These are phyloP conservation scores for Pseudognaphalium luteoalbum DNA, from an alignment of 129 eudicot genomes.

Conservation along the genomic window DNA sequence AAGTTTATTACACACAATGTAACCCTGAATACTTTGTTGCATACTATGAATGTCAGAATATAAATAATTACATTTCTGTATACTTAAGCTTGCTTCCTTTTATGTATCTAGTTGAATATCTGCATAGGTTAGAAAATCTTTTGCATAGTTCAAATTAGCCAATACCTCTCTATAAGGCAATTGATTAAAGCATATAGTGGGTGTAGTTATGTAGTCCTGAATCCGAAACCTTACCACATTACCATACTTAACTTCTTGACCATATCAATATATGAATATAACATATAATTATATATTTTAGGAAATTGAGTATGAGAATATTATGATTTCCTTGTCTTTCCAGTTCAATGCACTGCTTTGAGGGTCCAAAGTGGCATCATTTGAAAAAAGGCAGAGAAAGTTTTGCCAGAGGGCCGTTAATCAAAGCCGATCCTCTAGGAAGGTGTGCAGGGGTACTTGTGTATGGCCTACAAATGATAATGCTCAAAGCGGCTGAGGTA, in stretches of 20 bases:
- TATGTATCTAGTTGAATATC: not conserved
- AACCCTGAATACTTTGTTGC: too few relatives aligned
- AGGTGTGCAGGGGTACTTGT: conserved; percentile 90
- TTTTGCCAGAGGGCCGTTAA: conserved; percentile 83
- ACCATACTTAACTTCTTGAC: conserved; percentile 3
- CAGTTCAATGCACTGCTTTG: conserved; percentile 99
- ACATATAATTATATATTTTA: not conserved
- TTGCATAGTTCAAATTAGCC: not conserved
- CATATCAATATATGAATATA: not conserved
- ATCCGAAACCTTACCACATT: not conserved
- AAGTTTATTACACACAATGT: too few relatives aligned
- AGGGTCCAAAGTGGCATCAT: conserved; percentile 92
- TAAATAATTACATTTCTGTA: too few relatives aligned
- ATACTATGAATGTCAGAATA: too few relatives aligned
- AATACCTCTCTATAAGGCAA: not conserved
- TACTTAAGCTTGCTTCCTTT: not conserved
- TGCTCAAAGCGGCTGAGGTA: conserved; percentile 97
- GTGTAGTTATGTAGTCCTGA: conserved; percentile 13
- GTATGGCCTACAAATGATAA: conserved; percentile 87
- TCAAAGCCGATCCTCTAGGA: conserved; percentile 91
- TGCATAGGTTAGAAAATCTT: not conserved
- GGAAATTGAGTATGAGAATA: not conserved
- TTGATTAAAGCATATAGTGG: not conserved
- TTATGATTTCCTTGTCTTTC: not conserved
- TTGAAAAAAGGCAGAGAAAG: conserved; percentile 86